Base-by-base conservation (phyloP, 176 grass and related monocot genomes). In the Eragrostis nindensis region DNA sequence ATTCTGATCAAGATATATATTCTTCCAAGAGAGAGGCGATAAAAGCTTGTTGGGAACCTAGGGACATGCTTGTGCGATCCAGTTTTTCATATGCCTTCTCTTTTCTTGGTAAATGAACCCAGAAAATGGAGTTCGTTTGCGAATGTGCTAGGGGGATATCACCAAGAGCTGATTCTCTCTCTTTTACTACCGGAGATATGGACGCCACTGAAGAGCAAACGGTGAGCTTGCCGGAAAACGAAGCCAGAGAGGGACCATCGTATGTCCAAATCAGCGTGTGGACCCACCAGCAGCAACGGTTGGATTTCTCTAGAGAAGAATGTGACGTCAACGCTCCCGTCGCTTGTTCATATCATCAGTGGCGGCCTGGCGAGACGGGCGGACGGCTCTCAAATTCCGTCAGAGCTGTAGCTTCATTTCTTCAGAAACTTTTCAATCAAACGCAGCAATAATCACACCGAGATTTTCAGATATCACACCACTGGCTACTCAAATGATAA, bases 261-360 rank as follows among this genome's bases (percentile, higher is more conserved):
- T 7, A 2, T 17, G 64, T 70, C 40, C 25, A 12, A 27, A 25
- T 84, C 82, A 49, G 3, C 47, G 17, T 68, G 32, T 36, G 62
- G 52, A 39, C 55, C 27, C 53, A 27, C 2, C 32, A 36, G 61
- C 21, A 11, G 19, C 83, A 15, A 30, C 66, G 46, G 54, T 62
- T 85, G 74, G 42, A 77, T 62, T 77, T 32, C 64, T 60, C 63
- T 22, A 38, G 57, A 82, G 82, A 64, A 4, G 76, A 80, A 57
- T 15, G 76, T 8, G 76, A 73, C 49, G 24, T 22, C 41, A 43
- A 11, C 38, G 18, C 36, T 38, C 40, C 18, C 17, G 39, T 30
- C 42, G 42, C 42, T 44, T 5, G 42, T 10, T 44, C 42, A 42
- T 42, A 4, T 4, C 4, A 8, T 44, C 42, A 44, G 42, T 44